A percentile compares a stretch with the other conserved stretches of the same genome.
Conservation (phyloP, 2,329 filamentous ascomycete genomes). For the Colletotrichum noveboracense region DNA sequence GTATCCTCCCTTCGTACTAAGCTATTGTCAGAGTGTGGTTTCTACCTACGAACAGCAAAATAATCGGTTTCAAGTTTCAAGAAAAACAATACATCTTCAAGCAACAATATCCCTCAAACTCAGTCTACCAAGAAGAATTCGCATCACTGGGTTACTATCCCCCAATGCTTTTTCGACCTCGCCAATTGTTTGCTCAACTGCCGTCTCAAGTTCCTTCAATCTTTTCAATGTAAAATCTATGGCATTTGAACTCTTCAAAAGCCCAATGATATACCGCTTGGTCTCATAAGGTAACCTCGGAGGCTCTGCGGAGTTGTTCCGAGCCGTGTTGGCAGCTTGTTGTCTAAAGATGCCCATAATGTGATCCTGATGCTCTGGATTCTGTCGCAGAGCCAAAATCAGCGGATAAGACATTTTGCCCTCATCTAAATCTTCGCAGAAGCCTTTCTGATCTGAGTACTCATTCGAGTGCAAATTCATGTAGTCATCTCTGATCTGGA, state of each 20-base stretch:
- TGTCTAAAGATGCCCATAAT: neutral
- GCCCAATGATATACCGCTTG: neutral
- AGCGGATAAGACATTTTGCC: conserved; percentile 44
- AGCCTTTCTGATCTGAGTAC: conserved; percentile 43
- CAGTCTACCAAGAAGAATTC: neutral
- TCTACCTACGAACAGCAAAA: neutral
- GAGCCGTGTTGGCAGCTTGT: neutral
- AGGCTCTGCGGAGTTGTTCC: neutral
- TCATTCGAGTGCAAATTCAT: conserved; percentile 30
- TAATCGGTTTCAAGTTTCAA: neutral
- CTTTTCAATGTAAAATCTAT: neutral
- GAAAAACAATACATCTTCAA: neutral
- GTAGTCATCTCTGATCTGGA: conserved; percentile 39
- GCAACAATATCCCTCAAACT: neutral
- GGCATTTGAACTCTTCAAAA: neutral
- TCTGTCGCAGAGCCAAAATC: conserved; percentile 19
- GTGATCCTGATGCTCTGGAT: neutral
- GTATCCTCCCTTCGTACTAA: too few relatives aligned
- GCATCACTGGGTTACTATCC: neutral
- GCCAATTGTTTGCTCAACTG: neutral
- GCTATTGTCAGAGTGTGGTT: neutral
- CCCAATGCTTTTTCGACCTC: neutral
- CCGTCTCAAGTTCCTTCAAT: neutral
- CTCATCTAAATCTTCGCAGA: conserved; percentile 46
- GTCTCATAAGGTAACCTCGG: neutral